Conservation (phyloP, 495 filamentous ascomycete species). For the Lophiostoma macrostomum region DNA sequence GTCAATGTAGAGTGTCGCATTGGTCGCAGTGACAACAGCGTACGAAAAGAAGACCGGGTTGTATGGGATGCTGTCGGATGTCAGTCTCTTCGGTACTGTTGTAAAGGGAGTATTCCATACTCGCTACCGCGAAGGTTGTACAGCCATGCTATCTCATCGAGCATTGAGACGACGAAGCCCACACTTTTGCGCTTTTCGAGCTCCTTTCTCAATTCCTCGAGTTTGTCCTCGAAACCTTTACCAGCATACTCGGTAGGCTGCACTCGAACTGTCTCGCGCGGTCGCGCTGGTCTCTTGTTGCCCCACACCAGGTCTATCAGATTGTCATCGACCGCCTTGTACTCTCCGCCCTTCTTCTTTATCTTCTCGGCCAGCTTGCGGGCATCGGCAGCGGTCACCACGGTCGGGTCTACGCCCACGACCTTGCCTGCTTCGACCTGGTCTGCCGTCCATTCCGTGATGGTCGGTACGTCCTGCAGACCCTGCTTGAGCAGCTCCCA, state of each 20-base stretch:
- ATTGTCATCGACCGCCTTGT: constrained; percentile 73
- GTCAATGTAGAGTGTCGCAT: constrained; percentile 82
- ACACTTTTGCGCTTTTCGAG: constrained; percentile 86
- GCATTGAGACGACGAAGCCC: constrained; percentile 87
- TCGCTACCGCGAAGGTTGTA: constrained; percentile 96
- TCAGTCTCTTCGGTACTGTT: constrained; percentile 7
- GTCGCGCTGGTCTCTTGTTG: constrained; percentile 64
- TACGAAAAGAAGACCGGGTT: constrained; percentile 99
- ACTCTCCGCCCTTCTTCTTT: constrained; percentile 78
- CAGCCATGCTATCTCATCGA: constrained; percentile 97
- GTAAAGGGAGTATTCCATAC: constrained; percentile 44
- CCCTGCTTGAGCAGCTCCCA: constrained; percentile 93
- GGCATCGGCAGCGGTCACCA: constrained; percentile 71
- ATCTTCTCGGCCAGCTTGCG: constrained; percentile 84
- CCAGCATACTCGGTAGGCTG: constrained; percentile 73
- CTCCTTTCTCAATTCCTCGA: constrained; percentile 84
- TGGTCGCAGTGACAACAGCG: constrained; percentile 77
- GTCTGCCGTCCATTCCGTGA: constrained; percentile 93
- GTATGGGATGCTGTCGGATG: constrained; percentile 73
- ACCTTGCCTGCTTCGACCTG: constrained; percentile 79
- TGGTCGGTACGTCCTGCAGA: constrained; percentile 87
- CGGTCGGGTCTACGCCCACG: constrained; percentile 87
- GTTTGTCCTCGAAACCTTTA: constrained; percentile 77
- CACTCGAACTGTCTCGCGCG: constrained; percentile 71
- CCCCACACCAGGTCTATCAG: constrained; percentile 88